Evolutionary conservation across 352 stramenopile species (phyloP), one percentile per base, ranked within the genome.

Genomic region (Achlya hypogyna): DNA sequence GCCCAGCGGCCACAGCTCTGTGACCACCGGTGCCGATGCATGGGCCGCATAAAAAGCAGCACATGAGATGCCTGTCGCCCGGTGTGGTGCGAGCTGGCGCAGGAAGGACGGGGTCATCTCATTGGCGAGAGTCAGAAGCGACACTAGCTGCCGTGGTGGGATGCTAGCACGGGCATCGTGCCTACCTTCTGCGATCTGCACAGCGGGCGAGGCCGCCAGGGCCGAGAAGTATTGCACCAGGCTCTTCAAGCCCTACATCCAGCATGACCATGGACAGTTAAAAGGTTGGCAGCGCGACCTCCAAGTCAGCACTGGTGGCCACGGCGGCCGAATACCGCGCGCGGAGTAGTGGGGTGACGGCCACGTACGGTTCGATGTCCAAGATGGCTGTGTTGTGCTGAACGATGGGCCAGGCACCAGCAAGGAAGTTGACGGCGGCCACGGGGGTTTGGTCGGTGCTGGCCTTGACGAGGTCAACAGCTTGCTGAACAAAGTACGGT

Each of bases 401-500:
- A 1, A 56, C 49, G 31, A 56, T 56, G 6, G 49, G 49, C 49
- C 49, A 56, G 10, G 31, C 49, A 9, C 10, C 31, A 10, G 49
- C 49, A 2, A 56, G 49, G 31, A 56, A 56, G 2, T n/a, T 10
- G 31, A 56, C 31, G 31, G 25, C 25, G 31, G 25, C 25, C 16
- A 16, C 49, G 22, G 22, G 42, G 18, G 18, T 18, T 49, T 49
- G 18, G 42, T 59, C n/a, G 25, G 59, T 28, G 31, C 25, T 58
- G 23, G 23, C 18, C 22, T 9, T 2, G 4, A 18, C n/a, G 12
- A 40, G 12, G 20, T 42, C 10, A n/a, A n/a, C 47, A 9, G 60
- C 60, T 38, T 67, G 60, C 8, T 67, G 42, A 5, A 67, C 22
- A 38, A 67, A 67, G 20, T 51, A 67, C 23, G 60, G 60, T 5